phyloP scores from a whole-genome alignment of 495 filamentous ascomycete genomes.

The Trichoderma asperelloides region DNA sequence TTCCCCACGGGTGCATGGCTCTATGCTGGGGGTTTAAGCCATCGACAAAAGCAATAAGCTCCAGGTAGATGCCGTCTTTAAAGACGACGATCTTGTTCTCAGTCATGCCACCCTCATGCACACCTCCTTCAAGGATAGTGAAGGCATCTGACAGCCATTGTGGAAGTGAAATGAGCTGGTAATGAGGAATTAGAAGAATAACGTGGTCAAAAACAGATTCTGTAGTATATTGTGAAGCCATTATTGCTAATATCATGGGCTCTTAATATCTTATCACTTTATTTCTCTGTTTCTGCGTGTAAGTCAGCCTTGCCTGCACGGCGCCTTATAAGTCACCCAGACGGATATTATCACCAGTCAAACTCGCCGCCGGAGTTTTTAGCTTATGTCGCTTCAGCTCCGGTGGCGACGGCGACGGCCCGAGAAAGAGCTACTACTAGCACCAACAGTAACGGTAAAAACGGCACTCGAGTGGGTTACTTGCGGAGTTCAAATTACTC shows the following conservation, averaged over 20 bases:
- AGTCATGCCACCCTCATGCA: constrained; percentile 40
- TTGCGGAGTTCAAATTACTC: neutral
- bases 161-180: constrained; percentile 30
- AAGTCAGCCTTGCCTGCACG: too few species aligned
- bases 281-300: neutral
- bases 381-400: neutral
- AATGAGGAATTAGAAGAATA: constrained; percentile 44
- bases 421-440: neutral
- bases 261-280: neutral
- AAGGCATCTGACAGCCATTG: constrained; percentile 41
- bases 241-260: neutral
- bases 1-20: constrained; percentile 42
- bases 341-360: neutral
- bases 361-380: neutral
- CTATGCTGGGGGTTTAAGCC: constrained; percentile 29
- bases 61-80: constrained; percentile 48
- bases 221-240: neutral
- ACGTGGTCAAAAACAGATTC: constrained; percentile 42
- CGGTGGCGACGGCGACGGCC: neutral
- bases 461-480: neutral
- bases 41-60: constrained; percentile 50
- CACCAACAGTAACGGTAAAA: too few species aligned
- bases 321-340: neutral
- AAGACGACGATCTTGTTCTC: constrained; percentile 51
- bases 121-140: constrained; percentile 45